Evolutionary conservation across 2,329 filamentous ascomycete genomes (phyloP).

Genomic region (Helminthosporium solani): DNA sequence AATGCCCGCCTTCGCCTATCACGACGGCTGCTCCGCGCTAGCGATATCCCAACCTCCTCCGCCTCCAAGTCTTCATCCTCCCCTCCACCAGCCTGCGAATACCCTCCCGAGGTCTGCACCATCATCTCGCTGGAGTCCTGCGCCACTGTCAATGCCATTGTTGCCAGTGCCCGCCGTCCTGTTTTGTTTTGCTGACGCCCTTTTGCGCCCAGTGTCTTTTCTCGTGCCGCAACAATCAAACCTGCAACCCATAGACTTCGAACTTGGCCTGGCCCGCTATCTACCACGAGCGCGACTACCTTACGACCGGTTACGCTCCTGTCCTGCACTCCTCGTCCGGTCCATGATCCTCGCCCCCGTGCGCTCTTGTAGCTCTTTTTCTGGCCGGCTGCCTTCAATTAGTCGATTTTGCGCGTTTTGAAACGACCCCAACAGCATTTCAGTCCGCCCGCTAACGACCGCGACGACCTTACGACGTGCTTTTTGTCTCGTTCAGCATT

Average conservation of each 20-base stretch:
- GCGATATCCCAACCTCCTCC: slow-evolving; percentile 47
- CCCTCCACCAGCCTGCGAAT: slow-evolving; percentile 23
- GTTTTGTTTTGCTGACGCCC: slow-evolving; percentile 24
- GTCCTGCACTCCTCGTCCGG: slow-evolving; percentile 13
- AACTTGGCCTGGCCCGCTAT: slow-evolving; percentile 34
- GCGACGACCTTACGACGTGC: slow-evolving; percentile 45
- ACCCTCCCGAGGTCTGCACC: neutral
- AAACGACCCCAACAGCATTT: slow-evolving; percentile 30
- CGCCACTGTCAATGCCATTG: slow-evolving; percentile 12
- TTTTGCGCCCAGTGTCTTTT: slow-evolving; percentile 25
- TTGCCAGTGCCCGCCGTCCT: neutral
- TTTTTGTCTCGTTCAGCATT: slow-evolving; percentile 42
- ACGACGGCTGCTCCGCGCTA: slow-evolving; percentile 40
- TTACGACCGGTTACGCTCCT: slow-evolving; percentile 33
- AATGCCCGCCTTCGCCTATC: slow-evolving; percentile 44
- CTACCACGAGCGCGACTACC: slow-evolving; percentile 32
- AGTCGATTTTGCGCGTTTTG: slow-evolving; percentile 33
- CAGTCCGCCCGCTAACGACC: slow-evolving; percentile 36
- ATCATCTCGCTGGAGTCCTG: neutral
- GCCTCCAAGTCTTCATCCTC: slow-evolving; percentile 42
- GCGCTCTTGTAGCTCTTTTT: slow-evolving; percentile 26
- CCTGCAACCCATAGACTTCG: slow-evolving; percentile 24
- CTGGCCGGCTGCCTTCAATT: slow-evolving; percentile 29
- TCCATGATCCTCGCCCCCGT: slow-evolving; percentile 21
- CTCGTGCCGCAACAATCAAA: slow-evolving; percentile 27